Evolutionary conservation across 257 asterid species (phyloP).

Genomic region (Solanum sparsipilum): DNA sequence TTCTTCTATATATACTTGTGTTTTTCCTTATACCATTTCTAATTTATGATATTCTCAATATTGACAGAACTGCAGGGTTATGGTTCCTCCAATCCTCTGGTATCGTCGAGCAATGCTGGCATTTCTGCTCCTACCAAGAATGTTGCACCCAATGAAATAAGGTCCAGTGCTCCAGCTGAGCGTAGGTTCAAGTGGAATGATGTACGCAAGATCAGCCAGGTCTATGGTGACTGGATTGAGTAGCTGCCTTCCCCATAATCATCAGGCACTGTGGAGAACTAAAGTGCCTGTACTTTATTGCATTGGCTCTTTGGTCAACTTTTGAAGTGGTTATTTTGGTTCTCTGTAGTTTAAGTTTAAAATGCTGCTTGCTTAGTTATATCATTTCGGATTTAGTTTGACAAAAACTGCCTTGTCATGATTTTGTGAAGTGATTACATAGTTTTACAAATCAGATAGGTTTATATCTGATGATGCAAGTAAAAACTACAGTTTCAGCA

Average conservation of each 20-base stretch:
- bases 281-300: background rate
- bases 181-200: conserved; percentile 5
- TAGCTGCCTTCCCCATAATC: background rate
- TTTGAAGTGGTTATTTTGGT: background rate
- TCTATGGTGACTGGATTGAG: conserved; percentile 55
- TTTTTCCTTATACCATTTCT: background rate
- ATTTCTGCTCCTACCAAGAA: background rate
- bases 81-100: conserved; percentile 4
- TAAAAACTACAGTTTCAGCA: background rate
- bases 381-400: background rate
- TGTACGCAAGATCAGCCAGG: conserved; percentile 14
- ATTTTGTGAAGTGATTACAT: background rate
- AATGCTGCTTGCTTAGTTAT: background rate
- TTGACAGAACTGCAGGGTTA: conserved; percentile 21
- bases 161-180: background rate
- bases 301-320: background rate
- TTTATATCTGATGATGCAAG: background rate
- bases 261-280: background rate
- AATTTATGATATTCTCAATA: background rate
- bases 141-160: conserved; percentile 1
- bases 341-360: background rate
- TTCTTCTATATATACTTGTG: background rate
- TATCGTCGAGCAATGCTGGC: background rate
- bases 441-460: background rate
- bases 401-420: background rate